Evolutionary conservation across 495 filamentous ascomycete genomes (phyloP).

Genomic region (Penicillium fimorum): DNA sequence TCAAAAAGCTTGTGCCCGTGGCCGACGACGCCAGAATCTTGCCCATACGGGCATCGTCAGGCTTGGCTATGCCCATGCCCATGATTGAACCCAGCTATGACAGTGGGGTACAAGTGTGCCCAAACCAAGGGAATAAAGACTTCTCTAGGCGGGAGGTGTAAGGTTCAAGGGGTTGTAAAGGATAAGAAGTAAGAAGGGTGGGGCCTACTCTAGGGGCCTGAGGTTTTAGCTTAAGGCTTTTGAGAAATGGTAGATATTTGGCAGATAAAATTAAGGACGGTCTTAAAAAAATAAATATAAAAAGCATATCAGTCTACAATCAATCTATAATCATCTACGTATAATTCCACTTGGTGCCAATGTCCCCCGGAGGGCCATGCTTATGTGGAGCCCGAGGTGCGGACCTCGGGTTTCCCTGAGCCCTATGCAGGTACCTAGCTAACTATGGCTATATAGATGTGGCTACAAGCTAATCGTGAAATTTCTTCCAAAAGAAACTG

Average conservation of each 20-base stretch:
- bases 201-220: not conserved
- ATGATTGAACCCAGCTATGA: not conserved
- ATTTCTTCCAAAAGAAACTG: not conserved
- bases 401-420: too few relatives aligned
- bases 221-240: not conserved
- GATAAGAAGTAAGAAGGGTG: not conserved
- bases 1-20: constrained; percentile 76
- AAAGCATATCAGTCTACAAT: not conserved
- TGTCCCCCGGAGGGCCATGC: too few relatives aligned
- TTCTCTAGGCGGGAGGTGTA: not conserved
- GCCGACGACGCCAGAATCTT: constrained; percentile 47
- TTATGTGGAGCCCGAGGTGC: too few relatives aligned
- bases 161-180: not conserved
- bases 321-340: not conserved
- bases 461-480: not conserved
- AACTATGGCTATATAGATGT: not conserved
- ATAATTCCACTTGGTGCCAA: not conserved
- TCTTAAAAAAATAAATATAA: not conserved
- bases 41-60: constrained; percentile 20
- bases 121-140: not conserved
- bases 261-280: too few relatives aligned
- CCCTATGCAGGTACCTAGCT: not conserved
- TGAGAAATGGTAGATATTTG: not conserved
- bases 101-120: not conserved
- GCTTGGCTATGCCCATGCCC: constrained; percentile 20